Evolutionary conservation across 257 asterid species (phyloP), one percentile per base, ranked within the genome.

Genomic region (Solanum pennellii): DNA sequence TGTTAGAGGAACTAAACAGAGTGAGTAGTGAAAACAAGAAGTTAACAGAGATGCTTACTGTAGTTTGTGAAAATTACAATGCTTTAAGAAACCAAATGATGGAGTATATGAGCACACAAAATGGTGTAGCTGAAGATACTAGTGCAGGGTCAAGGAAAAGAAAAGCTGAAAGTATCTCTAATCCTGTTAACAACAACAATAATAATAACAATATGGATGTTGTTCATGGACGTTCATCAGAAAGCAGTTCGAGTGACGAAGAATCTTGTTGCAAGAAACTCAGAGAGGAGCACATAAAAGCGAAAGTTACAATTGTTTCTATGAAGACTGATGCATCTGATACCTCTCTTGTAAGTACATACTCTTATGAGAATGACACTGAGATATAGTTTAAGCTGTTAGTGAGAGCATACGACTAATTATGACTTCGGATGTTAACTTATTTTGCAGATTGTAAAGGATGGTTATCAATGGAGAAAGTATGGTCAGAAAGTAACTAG

Each of bases 391-490:
- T 41, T 44, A 79, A 25, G 56, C n/a, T 25, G 9, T 21, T 73
- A 74, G 31, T 11, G 82, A 21, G 29, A 74, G 49, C 18, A 37
- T 3, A 3, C 3, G 1, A 74, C n/a, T 79, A 44, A 45, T 44
- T n/a, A 76, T 42, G 37, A 42, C 60, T 80, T 29, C 69, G 71
- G 39, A 37, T 37, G 39, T 37, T 6, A 60, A 59, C 29, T 20
- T n/a, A 75, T 5, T 84, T 84, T 91, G 80, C 92, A 96, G 99
- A 91, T 93, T 84, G 98, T 95, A 12, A 94, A 93, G 86, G 99
- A 96, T 93, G 98, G 99, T 29, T 95, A 94, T 88, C 98, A 94
- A 83, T 96, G 99, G 99, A 94, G 98, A 91, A 96, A 96, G 86
- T 96, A 95, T 89, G 99, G 99, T 11, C 98, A 96, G 91, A 96